Percentiles rank a stretch among this genome's conserved stretches.
Conservation (phyloP, 768 basidiomycete species). For the Porphyrellus cyaneotinctus region DNA sequence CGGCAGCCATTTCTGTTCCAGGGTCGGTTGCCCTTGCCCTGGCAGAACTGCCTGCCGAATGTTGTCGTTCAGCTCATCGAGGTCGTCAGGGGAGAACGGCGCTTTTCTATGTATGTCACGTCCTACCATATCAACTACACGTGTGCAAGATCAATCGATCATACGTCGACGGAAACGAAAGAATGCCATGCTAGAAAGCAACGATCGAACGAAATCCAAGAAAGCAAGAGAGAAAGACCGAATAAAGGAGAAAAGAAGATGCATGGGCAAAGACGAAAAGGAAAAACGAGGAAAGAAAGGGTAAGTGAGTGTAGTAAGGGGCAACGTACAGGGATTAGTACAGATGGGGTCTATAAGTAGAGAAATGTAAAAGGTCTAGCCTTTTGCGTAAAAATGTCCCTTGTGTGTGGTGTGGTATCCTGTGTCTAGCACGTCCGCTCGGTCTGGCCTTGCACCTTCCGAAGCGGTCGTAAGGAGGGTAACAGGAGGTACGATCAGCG, state of each 20-base stretch:
- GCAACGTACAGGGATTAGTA: constrained; percentile 11
- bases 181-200: not conserved
- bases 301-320: not conserved
- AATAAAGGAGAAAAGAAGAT: not conserved
- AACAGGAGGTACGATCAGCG: not conserved
- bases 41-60: too few relatives aligned
- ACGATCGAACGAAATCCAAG: constrained; percentile 1
- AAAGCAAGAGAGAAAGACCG: not conserved
- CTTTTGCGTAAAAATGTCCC: constrained; percentile 4
- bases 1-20: too few relatives aligned
- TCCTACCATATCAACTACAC: not conserved
- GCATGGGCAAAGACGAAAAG: not conserved
- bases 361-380: not conserved
- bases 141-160: not conserved
- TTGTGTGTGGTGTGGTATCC: constrained; percentile 1
- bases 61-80: too few relatives aligned
- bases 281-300: not conserved
- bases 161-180: not conserved
- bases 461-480: constrained; percentile 2
- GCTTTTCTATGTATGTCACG: not conserved
- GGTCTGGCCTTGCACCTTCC: constrained; percentile 5
- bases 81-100: not conserved
- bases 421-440: constrained; percentile 2
- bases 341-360: constrained; percentile 8
- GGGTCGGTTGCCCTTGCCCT: too few relatives aligned